Percentiles rank a stretch among this genome's conserved stretches.
Evolutionary conservation across 192 early-diverging fungal species (phyloP).

Genomic region (Coemansia sp.): DNA sequence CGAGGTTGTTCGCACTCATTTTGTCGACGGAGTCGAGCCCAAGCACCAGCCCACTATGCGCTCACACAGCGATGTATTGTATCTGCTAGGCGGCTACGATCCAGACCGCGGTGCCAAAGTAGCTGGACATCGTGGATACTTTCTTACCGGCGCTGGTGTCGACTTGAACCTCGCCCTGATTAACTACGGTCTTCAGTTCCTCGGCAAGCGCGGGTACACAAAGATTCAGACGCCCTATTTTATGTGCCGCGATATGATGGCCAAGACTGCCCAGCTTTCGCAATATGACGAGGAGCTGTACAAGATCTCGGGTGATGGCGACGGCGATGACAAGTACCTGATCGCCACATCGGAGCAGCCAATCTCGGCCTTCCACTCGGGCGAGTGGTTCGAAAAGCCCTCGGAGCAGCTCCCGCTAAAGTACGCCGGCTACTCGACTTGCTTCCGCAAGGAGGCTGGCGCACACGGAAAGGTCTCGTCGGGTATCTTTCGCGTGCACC

Average conservation of each 20-base stretch:
- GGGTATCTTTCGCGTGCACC: constrained; percentile 99
- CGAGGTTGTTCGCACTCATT: constrained; percentile 66
- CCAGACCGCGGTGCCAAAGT: constrained; percentile 89
- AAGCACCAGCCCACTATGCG: constrained; percentile 65
- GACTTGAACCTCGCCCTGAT: constrained; percentile 97
- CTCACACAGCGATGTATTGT: constrained; percentile 94
- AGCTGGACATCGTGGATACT: constrained; percentile 99
- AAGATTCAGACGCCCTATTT: constrained; percentile 99
- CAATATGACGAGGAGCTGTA: constrained; percentile 99
- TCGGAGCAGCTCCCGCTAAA: constrained; percentile 89
- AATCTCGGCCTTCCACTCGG: constrained; percentile 94
- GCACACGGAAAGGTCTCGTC: constrained; percentile 79
- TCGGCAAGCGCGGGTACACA: constrained; percentile 78
- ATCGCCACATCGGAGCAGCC: constrained; percentile 99
- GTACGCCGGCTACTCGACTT: constrained; percentile 97
- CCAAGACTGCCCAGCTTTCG: constrained; percentile 96
- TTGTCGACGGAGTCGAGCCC: constrained; percentile 61
- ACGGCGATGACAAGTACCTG: constrained; percentile 92
- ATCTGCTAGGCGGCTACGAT: constrained; percentile 89
- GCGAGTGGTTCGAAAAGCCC: constrained; percentile 95
- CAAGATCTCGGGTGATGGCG: constrained; percentile 82
- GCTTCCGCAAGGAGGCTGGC: constrained; percentile 99
- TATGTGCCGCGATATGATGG: constrained; percentile 97
- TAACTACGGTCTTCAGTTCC: constrained; percentile 94
- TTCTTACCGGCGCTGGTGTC: constrained; percentile 92